Evolutionary conservation across 352 stramenopile species (phyloP).

Genomic region (Pythium volutum): DNA sequence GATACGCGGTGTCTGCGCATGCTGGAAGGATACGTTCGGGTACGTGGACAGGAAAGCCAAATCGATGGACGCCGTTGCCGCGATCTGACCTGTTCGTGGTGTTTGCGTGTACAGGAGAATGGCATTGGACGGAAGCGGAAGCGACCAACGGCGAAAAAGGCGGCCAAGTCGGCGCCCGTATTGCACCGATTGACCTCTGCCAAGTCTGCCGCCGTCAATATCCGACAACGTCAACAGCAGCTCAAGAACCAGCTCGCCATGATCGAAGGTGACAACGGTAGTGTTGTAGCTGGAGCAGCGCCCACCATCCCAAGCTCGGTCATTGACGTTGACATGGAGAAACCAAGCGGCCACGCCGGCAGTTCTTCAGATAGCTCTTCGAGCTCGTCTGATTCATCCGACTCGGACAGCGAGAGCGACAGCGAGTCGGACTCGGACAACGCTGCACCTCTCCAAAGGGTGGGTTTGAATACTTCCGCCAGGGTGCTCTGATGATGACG

Average conservation of each 20-base stretch:
- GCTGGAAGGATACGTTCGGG: slow-evolving; percentile 87
- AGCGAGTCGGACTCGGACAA: slow-evolving; percentile 78
- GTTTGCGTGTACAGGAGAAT: slow-evolving; percentile 55
- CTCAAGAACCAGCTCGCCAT: slow-evolving; percentile 74
- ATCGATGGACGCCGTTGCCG: not conserved
- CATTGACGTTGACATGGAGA: slow-evolving; percentile 42
- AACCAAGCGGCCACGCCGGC: slow-evolving; percentile 29
- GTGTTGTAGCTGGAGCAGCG: not conserved
- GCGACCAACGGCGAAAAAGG: slow-evolving; percentile 53
- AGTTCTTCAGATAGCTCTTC: slow-evolving; percentile 66
- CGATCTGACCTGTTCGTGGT: not conserved
- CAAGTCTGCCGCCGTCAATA: slow-evolving; percentile 78
- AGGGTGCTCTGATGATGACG: slow-evolving; percentile 23
- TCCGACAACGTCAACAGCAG: slow-evolving; percentile 67
- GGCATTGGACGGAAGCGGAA: slow-evolving; percentile 86
- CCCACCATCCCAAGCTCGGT: slow-evolving; percentile 7
- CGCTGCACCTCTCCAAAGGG: slow-evolving; percentile 76
- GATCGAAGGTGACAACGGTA: slow-evolving; percentile 48
- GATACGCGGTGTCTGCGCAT: slow-evolving; percentile 84
- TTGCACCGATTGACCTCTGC: slow-evolving; percentile 74
- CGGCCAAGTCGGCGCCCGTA: slow-evolving; percentile 45
- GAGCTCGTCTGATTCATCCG: slow-evolving; percentile 76
- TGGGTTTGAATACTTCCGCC: slow-evolving; percentile 55
- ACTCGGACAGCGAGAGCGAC: slow-evolving; percentile 86
- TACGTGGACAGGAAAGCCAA: slow-evolving; percentile 31